Percentiles rank a stretch among this genome's conserved stretches.
Conservation (phyloP, 2,329 filamentous ascomycete genomes). For the Xylariaceae sp. region DNA sequence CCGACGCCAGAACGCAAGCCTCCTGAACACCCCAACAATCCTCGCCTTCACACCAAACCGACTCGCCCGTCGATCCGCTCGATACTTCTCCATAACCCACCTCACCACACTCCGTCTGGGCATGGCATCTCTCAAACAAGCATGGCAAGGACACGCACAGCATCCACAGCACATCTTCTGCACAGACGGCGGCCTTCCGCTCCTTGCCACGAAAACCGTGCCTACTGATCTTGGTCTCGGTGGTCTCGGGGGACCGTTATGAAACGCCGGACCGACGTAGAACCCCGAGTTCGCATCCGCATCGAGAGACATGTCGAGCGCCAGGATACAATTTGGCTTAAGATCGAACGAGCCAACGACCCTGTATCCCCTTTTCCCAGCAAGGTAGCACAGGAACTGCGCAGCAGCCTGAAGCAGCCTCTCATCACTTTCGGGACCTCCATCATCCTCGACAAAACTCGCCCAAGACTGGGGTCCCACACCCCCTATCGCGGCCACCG, state of each 20-base stretch:
- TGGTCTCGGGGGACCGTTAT: neutral
- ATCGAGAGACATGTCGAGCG: slow-evolving; percentile 14
- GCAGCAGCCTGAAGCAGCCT: slow-evolving; percentile 7
- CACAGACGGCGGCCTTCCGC: neutral
- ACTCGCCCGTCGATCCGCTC: neutral
- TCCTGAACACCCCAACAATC: slow-evolving; percentile 17
- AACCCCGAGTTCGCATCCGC: neutral
- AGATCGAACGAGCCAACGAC: slow-evolving; percentile 18
- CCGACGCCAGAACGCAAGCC: slow-evolving; percentile 23
- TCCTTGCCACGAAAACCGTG: neutral
- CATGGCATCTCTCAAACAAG: neutral
- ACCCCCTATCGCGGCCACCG: slow-evolving; percentile 7
- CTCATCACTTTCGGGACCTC: slow-evolving; percentile 9
- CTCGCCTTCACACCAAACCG: slow-evolving; percentile 4
- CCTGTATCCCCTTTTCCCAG: slow-evolving; percentile 17
- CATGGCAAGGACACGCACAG: slow-evolving; percentile 18
- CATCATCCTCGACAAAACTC: slow-evolving; percentile 3
- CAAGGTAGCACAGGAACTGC: slow-evolving; percentile 23
- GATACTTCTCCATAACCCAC: slow-evolving; percentile 2
- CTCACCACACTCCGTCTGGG: slow-evolving; percentile 4
- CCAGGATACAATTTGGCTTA: slow-evolving; percentile 11
- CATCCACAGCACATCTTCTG: slow-evolving; percentile 12
- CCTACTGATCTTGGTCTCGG: neutral
- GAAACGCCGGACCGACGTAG: neutral
- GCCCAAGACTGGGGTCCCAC: slow-evolving; percentile 8